Evolutionary conservation across 73 alveolate genomes (phyloP), one percentile per base, ranked within the genome.

Genomic region (Durusdinium trenchii): DNA sequence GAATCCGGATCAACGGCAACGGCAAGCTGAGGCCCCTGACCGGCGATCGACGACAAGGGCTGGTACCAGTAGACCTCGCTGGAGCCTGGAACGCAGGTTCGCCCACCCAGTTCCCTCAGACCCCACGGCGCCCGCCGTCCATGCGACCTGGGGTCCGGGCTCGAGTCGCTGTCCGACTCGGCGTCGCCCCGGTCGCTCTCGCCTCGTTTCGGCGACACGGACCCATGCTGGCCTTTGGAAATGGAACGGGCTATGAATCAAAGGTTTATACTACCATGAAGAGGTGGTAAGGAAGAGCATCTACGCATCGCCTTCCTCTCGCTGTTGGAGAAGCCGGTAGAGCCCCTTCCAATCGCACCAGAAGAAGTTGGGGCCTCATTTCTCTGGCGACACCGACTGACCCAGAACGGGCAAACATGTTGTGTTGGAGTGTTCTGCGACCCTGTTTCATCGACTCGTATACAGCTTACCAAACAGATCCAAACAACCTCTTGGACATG

Each of bases 291-390:
- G 73, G 4, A 60, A 60, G 73, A 60, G 30, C n/a, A 0, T 23
- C 30, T 23, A 60, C 73, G 4, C n/a, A 60, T 2, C 35, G 86
- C 83, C 96, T 69, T 89, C 96, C 26, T 89, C 83, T 30, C 71
- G 47, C 86, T 89, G 86, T 16, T 61, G 96, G 38, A 89, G 60
- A 40, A 89, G 75, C 12, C 62, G 60, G 86, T 89, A 89, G 86
- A 89, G 96, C 40, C 86, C 96, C 71, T 71, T 43, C 96, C 96
- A 89, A n/a, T 89, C 96, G 78, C 96, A 89, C 96, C 96, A 89
- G 40, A 89, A 14, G n/a, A 89, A 38, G 73, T 89, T 89, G 9
- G 96, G 86, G 26, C 96, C 96, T 89, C 30, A 9, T 38, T 26
- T 5, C 42, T n/a, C n/a, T n/a, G n/a, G n/a, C n/a, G n/a, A n/a